A percentile compares a stretch with the other conserved stretches of the same genome.
Evolutionary conservation across 2,329 filamentous ascomycete genomes (phyloP).

Genomic region (Sporothrix luriei): DNA sequence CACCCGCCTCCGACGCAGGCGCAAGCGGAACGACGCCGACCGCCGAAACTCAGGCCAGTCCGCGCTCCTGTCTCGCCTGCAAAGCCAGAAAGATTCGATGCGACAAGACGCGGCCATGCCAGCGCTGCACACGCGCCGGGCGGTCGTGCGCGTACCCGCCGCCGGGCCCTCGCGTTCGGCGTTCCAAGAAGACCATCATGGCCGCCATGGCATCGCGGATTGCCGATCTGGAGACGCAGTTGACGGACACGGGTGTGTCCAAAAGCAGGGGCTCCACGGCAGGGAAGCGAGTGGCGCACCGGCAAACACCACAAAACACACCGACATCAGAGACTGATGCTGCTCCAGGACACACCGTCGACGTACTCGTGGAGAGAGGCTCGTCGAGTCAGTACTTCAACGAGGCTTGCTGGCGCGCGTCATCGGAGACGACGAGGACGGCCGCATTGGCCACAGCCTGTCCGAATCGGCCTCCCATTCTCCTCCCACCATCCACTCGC

Average conservation of each 20-base stretch:
- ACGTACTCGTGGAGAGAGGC: constrained; percentile 3
- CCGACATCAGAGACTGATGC: background rate
- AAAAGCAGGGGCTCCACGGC: background rate
- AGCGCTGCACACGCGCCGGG: background rate
- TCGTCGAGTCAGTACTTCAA: constrained; percentile 21
- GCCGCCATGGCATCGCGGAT: constrained; percentile 7
- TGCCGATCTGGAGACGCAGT: background rate
- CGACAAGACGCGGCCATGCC: constrained; percentile 9
- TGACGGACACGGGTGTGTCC: background rate
- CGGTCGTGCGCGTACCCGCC: constrained; percentile 16
- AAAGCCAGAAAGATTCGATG: constrained; percentile 15
- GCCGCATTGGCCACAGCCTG: background rate
- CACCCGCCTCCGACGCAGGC: background rate
- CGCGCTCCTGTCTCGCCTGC: background rate
- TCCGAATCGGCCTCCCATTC: background rate
- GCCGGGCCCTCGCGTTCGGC: background rate
- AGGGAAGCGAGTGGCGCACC: background rate
- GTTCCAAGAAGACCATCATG: constrained; percentile 7
- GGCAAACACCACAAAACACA: background rate
- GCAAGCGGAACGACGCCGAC: background rate
- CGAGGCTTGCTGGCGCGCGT: background rate
- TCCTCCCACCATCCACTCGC: background rate
- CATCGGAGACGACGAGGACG: background rate
- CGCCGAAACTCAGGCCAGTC: background rate
- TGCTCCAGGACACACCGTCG: background rate